Conservation (phyloP, 140 eudicot species). For the Bidens hawaiensis region DNA sequence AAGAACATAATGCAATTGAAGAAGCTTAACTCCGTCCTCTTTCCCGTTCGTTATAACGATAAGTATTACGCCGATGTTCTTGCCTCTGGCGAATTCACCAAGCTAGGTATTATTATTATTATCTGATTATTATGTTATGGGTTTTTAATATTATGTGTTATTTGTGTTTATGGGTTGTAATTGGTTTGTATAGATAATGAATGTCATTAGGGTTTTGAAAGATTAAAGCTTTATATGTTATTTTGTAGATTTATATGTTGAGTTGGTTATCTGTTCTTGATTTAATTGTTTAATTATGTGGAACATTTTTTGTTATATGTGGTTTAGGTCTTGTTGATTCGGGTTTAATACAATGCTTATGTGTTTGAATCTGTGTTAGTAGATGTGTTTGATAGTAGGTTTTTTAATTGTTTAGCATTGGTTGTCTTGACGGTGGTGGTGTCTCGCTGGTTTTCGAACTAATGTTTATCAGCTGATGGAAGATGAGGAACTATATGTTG, state of each 20-base stretch:
- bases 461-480: background rate
- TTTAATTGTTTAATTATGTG: background rate
- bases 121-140: too few species aligned
- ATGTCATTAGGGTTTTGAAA: background rate
- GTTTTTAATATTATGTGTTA: background rate
- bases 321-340: background rate
- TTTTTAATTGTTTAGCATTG: background rate
- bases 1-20: conserved; percentile 95
- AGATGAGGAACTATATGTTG: background rate
- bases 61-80: conserved; percentile 89
- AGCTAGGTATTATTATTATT: conserved; percentile 46
- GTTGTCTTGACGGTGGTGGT: background rate
- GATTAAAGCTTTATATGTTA: background rate
- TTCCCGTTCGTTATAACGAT: conserved; percentile 93
- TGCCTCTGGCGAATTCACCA: conserved; percentile 85
- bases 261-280: background rate
- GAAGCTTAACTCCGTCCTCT: conserved; percentile 88
- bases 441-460: background rate
- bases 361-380: background rate
- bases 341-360: background rate
- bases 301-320: too few species aligned
- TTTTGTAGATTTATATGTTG: too few species aligned
- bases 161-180: conserved; percentile 3
- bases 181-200: too few species aligned
- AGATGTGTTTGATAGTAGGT: conserved; percentile 1